Conservation (phyloP, 148 eudicot species). For the Mesembryanthemum crystallinum region DNA sequence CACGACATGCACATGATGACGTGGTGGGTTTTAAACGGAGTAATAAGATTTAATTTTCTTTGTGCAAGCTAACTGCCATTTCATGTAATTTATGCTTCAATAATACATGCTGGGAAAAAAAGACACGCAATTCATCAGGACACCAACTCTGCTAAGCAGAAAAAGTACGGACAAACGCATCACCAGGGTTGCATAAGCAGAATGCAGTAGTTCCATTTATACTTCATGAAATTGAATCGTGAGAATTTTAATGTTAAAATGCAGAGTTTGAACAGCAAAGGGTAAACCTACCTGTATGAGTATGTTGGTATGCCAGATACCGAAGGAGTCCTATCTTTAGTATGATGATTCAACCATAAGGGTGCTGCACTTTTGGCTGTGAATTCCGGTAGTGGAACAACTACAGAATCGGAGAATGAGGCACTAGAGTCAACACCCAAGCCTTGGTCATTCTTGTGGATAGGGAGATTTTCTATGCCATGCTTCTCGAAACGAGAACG, state of each 20-base stretch:
- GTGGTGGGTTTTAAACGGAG: neutral
- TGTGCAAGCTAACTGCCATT: neutral
- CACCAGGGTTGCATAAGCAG: neutral
- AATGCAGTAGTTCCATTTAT: neutral
- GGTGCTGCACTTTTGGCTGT: constrained; percentile 37
- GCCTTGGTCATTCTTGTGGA: constrained; percentile 58
- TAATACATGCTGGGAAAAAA: neutral
- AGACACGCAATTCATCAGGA: too few relatives aligned
- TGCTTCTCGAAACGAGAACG: constrained; percentile 41
- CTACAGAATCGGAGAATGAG: constrained; percentile 46
- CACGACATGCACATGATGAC: neutral
- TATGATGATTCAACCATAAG: constrained; percentile 59
- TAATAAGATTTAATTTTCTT: neutral
- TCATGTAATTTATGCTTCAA: neutral
- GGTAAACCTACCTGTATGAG: constrained; percentile 71
- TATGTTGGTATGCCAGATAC: constrained; percentile 81
- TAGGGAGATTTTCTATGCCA: constrained; percentile 41
- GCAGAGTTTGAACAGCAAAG: neutral
- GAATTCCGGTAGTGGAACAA: constrained; percentile 38
- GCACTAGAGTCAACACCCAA: constrained; percentile 55
- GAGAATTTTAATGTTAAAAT: neutral
- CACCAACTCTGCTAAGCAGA: too few relatives aligned
- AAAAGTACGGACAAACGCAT: too few relatives aligned
- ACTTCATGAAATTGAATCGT: neutral
- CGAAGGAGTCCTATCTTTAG: constrained; percentile 56